phyloP scores from a whole-genome alignment of 2,329 filamentous ascomycete genomes.

The Endoconidiophora polonica region DNA sequence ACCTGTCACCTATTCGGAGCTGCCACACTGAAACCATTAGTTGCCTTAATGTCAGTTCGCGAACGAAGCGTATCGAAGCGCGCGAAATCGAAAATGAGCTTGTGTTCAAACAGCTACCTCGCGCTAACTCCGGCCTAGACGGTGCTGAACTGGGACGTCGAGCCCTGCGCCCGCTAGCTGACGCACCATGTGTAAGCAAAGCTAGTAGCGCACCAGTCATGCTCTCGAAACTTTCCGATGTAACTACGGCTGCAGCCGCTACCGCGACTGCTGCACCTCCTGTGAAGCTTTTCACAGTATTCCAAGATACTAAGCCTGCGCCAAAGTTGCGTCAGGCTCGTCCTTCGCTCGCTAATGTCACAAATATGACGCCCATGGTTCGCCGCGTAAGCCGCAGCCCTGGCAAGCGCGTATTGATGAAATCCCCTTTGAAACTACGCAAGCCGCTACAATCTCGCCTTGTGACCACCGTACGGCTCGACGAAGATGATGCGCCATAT shows the following conservation, averaged over 20 bases:
- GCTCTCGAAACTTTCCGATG: not conserved
- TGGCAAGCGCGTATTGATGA: conserved; percentile 4
- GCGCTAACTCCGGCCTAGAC: conserved; percentile 27
- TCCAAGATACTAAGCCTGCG: conserved; percentile 47
- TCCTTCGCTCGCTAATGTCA: conserved; percentile 1
- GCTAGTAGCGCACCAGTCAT: not conserved
- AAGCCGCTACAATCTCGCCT: conserved; percentile 1
- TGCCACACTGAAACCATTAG: conserved; percentile 90
- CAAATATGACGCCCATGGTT: conserved; percentile 5
- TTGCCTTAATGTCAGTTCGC: conserved; percentile 85
- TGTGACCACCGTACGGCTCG: not conserved
- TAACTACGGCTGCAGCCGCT: conserved; percentile 15
- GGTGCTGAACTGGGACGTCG: conserved; percentile 41
- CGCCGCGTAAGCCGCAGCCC: conserved; percentile 1
- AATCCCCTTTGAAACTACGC: conserved; percentile 9
- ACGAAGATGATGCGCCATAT: conserved; percentile 36
- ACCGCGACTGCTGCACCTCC: conserved; percentile 48
- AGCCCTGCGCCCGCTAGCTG: conserved; percentile 52
- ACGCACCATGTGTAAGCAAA: not conserved
- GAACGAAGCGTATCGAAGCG: conserved; percentile 91
- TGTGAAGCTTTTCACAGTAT: conserved; percentile 72
- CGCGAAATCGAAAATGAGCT: conserved; percentile 92
- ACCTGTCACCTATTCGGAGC: conserved; percentile 75
- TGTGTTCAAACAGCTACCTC: conserved; percentile 60
- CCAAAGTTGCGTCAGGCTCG: conserved; percentile 18